Evolutionary conservation across 2,329 filamentous ascomycete genomes (phyloP).

Genomic region (Xylariaceae sp.): DNA sequence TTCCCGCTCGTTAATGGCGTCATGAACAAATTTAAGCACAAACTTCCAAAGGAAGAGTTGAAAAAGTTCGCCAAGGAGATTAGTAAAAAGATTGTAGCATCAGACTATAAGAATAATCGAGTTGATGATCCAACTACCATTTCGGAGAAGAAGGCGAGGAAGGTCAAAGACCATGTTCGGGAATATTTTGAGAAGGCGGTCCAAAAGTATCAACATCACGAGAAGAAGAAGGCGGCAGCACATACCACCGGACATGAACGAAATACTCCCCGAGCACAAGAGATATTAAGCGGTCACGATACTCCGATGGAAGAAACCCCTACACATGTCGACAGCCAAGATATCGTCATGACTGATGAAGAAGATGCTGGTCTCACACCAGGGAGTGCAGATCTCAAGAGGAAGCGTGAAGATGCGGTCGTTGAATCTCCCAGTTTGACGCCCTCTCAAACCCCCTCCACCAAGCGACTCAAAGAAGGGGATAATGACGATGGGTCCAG

Average conservation of each 20-base stretch:
- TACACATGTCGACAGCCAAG: conserved; percentile 30
- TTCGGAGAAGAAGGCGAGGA: conserved; percentile 72
- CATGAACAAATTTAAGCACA: conserved; percentile 81
- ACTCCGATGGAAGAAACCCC: conserved; percentile 18
- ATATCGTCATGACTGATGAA: conserved; percentile 40
- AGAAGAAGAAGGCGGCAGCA: conserved; percentile 61
- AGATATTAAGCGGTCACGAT: conserved; percentile 19
- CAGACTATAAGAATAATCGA: conserved; percentile 87
- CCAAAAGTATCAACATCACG: conserved; percentile 66
- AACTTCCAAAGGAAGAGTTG: conserved; percentile 76
- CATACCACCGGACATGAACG: conserved; percentile 27
- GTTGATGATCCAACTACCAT: conserved; percentile 77
- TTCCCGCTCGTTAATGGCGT: conserved; percentile 83
- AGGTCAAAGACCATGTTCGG: conserved; percentile 79
- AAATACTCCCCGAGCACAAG: conserved; percentile 25
- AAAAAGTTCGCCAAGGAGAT: conserved; percentile 65
- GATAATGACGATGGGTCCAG: conserved; percentile 36
- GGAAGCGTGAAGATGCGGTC: conserved; percentile 56
- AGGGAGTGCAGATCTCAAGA: conserved; percentile 56
- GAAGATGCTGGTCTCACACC: conserved; percentile 44
- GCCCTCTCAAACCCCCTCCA: conserved; percentile 54
- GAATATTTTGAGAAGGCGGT: conserved; percentile 87
- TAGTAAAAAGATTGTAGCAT: conserved; percentile 84
- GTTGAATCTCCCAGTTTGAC: conserved; percentile 44
- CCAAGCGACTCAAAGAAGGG: conserved; percentile 52